These are phyloP conservation scores for Dicorynia guianensis DNA, from an alignment of 306 rosid species.

Conservation along the genomic window DNA sequence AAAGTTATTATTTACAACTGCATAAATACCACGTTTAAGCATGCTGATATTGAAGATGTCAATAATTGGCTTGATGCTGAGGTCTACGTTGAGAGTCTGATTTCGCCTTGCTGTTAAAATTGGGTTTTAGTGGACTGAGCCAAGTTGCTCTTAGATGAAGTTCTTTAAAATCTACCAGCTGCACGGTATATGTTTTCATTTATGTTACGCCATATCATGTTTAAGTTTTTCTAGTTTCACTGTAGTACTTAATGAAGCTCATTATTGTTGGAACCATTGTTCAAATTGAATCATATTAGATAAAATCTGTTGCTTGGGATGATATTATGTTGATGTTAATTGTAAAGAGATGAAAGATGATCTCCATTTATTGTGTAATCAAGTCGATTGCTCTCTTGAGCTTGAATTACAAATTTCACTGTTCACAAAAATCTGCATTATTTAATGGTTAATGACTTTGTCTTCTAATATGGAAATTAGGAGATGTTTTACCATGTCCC, in stretches of 20 bases:
- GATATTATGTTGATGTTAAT: neutral
- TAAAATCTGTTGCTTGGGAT: slow-evolving; percentile 5
- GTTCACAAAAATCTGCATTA: neutral
- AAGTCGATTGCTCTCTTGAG: neutral
- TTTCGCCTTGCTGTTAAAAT: slow-evolving; percentile 43
- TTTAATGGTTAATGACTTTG: neutral
- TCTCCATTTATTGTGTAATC: neutral
- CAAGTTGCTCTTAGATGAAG: neutral
- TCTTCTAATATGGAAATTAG: neutral
- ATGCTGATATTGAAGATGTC: neutral
- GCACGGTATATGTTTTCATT: neutral
- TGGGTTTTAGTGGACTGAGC: no score
- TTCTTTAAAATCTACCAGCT: neutral
- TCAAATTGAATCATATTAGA: neutral
- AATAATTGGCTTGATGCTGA: neutral
- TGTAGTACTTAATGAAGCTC: no score
- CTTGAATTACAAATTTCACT: neutral
- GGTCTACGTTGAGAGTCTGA: slow-evolving; percentile 44
- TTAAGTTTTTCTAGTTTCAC: neutral
- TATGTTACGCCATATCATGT: slow-evolving; percentile 1
- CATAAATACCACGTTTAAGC: slow-evolving; percentile 9
- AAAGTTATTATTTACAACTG: slow-evolving; percentile 26
- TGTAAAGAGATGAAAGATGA: neutral
- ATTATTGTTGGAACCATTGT: no score
- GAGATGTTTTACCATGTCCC: slow-evolving; percentile 1